A percentile compares a stretch with the other conserved stretches of the same genome.
Conservation (phyloP, 176 grass and related monocot species). For the Puccinellia tenuiflora region DNA sequence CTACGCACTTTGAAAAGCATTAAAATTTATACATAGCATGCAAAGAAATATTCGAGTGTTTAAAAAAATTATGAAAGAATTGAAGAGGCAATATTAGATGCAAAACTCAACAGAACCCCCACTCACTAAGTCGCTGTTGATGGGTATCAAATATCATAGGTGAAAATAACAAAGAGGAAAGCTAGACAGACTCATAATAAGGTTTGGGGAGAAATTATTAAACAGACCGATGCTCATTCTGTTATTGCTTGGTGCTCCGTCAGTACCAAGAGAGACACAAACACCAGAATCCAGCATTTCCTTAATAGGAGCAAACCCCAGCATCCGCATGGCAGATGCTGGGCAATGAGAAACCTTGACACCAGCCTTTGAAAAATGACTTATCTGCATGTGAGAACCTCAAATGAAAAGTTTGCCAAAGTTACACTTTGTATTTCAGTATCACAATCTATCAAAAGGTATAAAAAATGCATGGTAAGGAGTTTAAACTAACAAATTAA, state of each 20-base stretch:
- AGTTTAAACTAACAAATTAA: background rate
- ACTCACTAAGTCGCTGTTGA: background rate
- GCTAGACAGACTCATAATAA: background rate
- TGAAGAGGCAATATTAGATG: background rate
- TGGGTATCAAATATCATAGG: background rate
- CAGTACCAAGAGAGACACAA: constrained; percentile 93
- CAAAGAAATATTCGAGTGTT: background rate
- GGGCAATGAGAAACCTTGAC: constrained; percentile 98
- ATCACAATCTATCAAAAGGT: background rate
- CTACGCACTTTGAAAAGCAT: background rate
- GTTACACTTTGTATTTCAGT: background rate
- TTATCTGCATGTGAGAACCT: constrained; percentile 50
- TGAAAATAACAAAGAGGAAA: background rate
- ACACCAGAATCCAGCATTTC: constrained; percentile 86
- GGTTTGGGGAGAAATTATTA: constrained; percentile 10
- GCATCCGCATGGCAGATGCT: constrained; percentile 82
- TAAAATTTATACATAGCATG: background rate
- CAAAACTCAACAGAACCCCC: background rate
- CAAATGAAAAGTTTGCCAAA: background rate
- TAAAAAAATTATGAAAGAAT: background rate
- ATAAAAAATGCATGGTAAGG: background rate
- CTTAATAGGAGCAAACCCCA: constrained; percentile 88
- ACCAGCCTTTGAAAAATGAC: constrained; percentile 63
- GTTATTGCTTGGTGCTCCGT: constrained; percentile 93
- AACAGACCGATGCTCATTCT: constrained; percentile 92